Evolutionary conservation across 2,329 filamentous ascomycete species (phyloP).

Genomic region (Dichotomopilus funicola): DNA sequence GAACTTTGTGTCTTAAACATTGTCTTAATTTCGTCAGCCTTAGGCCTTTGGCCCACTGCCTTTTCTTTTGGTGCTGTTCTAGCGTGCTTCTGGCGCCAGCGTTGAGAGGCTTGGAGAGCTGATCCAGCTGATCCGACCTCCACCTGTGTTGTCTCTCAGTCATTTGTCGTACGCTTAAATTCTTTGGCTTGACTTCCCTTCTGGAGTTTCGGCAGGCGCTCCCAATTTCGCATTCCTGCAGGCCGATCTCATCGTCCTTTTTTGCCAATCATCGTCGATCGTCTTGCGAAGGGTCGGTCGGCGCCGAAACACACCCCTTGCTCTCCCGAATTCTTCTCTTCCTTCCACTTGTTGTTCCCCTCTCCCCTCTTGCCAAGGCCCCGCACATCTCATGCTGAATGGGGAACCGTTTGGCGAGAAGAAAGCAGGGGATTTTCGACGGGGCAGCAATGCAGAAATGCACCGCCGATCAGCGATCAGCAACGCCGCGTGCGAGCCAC

Average conservation of each 20-base stretch:
- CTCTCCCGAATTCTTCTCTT: constrained; percentile 6
- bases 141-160: no score
- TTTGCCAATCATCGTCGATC: neutral
- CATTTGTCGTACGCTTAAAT: no score
- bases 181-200: neutral
- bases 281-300: neutral
- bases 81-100: constrained; percentile 19
- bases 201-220: constrained; percentile 1
- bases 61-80: constrained; percentile 13
- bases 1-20: no score
- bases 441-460: neutral
- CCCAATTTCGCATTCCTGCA: constrained; percentile 2
- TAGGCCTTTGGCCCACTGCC: neutral
- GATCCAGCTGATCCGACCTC: no score
- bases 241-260: neutral
- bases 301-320: neutral
- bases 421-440: constrained; percentile 6
- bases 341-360: neutral
- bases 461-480: constrained; percentile 6
- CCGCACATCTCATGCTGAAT: constrained; percentile 1
- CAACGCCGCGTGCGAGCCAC: neutral
- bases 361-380: neutral
- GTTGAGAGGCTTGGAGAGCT: no score
- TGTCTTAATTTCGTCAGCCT: no score
- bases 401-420: constrained; percentile 12